These are phyloP conservation scores for Huiozyma sinensis DNA, from an alignment of 805 yeast genomes.

Conservation along the genomic window DNA sequence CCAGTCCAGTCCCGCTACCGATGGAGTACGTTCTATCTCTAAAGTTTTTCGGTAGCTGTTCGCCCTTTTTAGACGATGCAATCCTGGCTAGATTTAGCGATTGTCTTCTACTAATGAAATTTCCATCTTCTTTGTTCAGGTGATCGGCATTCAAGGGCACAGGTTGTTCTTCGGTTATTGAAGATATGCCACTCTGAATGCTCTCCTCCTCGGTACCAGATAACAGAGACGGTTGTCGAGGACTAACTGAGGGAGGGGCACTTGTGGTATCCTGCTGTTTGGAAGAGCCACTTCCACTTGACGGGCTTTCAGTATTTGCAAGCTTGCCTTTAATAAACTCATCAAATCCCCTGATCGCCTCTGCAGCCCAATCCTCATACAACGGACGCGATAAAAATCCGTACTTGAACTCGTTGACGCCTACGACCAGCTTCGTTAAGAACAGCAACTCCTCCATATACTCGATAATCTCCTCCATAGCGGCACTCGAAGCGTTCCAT, in stretches of 20 bases:
- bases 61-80: conserved; percentile 15
- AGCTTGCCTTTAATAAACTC: conserved; percentile 13
- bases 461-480: conserved; percentile 39
- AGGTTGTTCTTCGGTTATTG: conserved; percentile 1
- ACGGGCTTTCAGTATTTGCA: not conserved
- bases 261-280: not conserved
- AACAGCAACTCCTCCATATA: conserved; percentile 38
- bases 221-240: not conserved
- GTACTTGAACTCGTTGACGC: conserved; percentile 39
- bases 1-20: conserved; percentile 24
- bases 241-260: not conserved
- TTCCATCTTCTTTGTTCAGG: conserved; percentile 7
- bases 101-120: conserved; percentile 3
- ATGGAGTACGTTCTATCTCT: conserved; percentile 30
- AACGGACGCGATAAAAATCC: conserved; percentile 42
- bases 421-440: conserved; percentile 34
- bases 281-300: not conserved
- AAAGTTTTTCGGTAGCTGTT: conserved; percentile 21
- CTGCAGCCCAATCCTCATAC: conserved; percentile 33
- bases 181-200: not conserved
- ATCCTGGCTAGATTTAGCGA: conserved; percentile 18
- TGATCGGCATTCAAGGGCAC: conserved; percentile 4
- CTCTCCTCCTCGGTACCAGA: not conserved
- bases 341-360: conserved; percentile 31
- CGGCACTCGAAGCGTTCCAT: conserved; percentile 44